Base-by-base conservation (phyloP, 2,329 filamentous ascomycete genomes). In the Ceratocystis huliohia region DNA sequence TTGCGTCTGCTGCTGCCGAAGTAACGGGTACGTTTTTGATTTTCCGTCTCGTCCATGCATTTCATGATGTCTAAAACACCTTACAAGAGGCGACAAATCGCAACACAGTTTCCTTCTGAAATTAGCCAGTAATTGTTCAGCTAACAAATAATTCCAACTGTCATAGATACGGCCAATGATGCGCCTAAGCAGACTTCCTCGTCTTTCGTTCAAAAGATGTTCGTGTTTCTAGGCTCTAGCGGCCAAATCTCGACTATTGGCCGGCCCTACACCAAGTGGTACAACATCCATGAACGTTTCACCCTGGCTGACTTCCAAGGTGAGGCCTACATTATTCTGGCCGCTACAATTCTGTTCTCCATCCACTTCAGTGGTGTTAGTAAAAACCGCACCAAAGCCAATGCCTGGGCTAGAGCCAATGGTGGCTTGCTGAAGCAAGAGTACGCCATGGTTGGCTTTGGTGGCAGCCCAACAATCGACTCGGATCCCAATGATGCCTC, bases 271-370 rank as follows among this genome's bases (percentile, higher is more conserved):
- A 96, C 91, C 64, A 91, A 90, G 80, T 99, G 94, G 94, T 99
- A 97, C 79, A 91, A 91, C 66, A 81, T 97, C 69, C 94, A 96
- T 82, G 92, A 97, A 82, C 91, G 94, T 73, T 86, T 92, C 73
- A 86, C 86, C 30, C 79, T 87, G 68, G 82, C 81, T 73, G 94
- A 99, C 75, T 99, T 99, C 82, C 86, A 86, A 77, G 83, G 87
- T 72, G 94, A 99, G 79, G 88, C 89, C 68, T 78, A 91, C 74
- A 88, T 99, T 72, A 78, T 96, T 68, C 82, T 84, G 44, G 80
- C 91, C 73, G 84, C 96, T 71, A 73, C 86, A 65, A 70, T 96
- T 65, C 83, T 96, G 70, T 80, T 96, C 70, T 74, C 86, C 53
- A 78, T 96, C 69, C 92, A 97, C 75, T 77, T 95, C 73, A 84